Base-by-base conservation (phyloP, 1,139 yeast species). In the Yamadazyma aaseri region DNA sequence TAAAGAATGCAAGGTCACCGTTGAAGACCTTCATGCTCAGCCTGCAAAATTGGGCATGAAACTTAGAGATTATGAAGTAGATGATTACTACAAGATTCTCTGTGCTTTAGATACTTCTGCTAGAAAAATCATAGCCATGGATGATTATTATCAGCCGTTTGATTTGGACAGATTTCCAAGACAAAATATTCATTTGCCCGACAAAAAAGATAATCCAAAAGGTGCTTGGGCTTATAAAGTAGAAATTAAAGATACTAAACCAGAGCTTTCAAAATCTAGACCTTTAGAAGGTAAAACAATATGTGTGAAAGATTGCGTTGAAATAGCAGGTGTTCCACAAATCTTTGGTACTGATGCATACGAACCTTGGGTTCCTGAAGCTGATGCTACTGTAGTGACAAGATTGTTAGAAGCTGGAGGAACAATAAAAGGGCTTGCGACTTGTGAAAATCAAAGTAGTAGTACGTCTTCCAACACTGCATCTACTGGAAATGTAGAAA, bases 221-320 rank as follows among this genome's bases (percentile, higher is more conserved):
- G 63, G 63, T 20, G 67, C 64, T 2, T 62, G 68, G 68, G 66
- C 64, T 10, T 55, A 58, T 40, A 54, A 58, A 35, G 63, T 60
- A 20, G 53, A 54, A 3, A 56, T 62, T 28, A 58, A 59, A 33
- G 65, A 60, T 32, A 48, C 51, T 1, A 38, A 47, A n/a, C 51
- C 51, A 2, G 46, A 42, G 16, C 42, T 28, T 8, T 35, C 40
- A 9, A 12, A 18, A 3, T 13, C 10, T 2, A 45, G 51, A 24
- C 47, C 52, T 2, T 42, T 62, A 16, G 53, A 46, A 2, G 65
- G 64, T 3, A 48, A 41, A 23, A 56, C 61, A 3, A 43, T 63
- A 25, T 56, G 61, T 26, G 28, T 42, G 1, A 44, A 45, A 29
- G 49, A 44, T 32, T 42, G 46, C 32, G 34, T 44, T 9, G 47